These are phyloP conservation scores for Hemileccinum hortonii DNA, from an alignment of 1,284 basidiomycete genomes.

Conservation along the genomic window DNA sequence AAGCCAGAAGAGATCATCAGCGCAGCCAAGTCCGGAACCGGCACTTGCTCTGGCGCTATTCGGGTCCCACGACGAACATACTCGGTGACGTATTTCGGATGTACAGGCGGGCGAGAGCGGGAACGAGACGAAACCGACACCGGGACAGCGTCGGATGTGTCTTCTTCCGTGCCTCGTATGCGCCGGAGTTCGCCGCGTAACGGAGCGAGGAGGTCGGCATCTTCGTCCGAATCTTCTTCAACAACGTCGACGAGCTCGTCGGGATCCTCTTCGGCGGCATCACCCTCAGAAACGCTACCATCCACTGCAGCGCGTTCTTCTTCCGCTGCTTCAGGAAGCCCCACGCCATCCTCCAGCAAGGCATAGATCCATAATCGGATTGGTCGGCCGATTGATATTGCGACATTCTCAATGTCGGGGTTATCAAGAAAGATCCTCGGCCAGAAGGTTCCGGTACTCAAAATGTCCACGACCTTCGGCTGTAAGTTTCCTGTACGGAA, in stretches of 20 bases:
- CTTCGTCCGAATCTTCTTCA: conserved; percentile 40
- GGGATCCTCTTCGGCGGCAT: conserved; percentile 38
- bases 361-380: conserved; percentile 70
- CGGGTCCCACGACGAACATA: conserved; percentile 72
- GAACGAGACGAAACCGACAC: conserved; percentile 35
- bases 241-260: conserved; percentile 65
- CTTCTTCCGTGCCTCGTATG: conserved; percentile 41
- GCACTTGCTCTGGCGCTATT: conserved; percentile 57
- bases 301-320: conserved; percentile 12
- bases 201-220: conserved; percentile 57
- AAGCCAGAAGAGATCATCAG: conserved; percentile 45
- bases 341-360: conserved; percentile 64
- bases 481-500: conserved; percentile 61
- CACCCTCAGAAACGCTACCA: conserved; percentile 13
- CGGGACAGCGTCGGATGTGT: conserved; percentile 19
- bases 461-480: conserved; percentile 55
- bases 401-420: conserved; percentile 67
- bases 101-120: conserved; percentile 26
- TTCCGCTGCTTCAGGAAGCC: conserved; percentile 43
- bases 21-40: conserved; percentile 47
- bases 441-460: conserved; percentile 67
- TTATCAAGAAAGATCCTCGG: conserved; percentile 71
- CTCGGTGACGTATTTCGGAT: conserved; percentile 54
- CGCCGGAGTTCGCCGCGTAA: conserved; percentile 67
- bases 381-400: conserved; percentile 57